Conservation (phyloP, 176 grass and related monocot species). For the Themeda triandra region DNA sequence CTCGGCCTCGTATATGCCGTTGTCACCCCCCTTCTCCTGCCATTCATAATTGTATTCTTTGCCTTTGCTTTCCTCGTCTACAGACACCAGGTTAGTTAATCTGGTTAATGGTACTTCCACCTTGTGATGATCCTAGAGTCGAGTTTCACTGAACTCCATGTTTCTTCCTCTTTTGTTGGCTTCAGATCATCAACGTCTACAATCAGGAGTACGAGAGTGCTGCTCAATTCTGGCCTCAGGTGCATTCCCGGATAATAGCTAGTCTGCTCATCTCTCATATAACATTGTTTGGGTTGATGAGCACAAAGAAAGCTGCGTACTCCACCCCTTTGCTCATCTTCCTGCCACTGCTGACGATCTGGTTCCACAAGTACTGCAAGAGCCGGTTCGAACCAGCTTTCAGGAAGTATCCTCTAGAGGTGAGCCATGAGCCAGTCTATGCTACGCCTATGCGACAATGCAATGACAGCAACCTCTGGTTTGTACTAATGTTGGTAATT, state of each 20-base stretch:
- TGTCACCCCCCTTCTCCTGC: slow-evolving; percentile 81
- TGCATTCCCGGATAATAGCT: slow-evolving; percentile 82
- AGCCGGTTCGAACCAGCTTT: slow-evolving; percentile 88
- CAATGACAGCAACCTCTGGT: not conserved
- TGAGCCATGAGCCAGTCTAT: not conserved
- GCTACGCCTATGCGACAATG: not conserved
- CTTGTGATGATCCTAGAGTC: not conserved
- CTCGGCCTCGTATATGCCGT: slow-evolving; percentile 89
- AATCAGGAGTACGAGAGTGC: slow-evolving; percentile 97
- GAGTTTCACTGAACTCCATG: not conserved
- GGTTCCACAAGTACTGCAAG: slow-evolving; percentile 97
- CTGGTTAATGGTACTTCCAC: not conserved
- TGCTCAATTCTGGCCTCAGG: slow-evolving; percentile 87
- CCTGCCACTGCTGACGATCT: slow-evolving; percentile 76
- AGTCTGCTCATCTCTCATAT: slow-evolving; percentile 86
- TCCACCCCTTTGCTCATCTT: slow-evolving; percentile 85
- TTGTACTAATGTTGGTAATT: not conserved
- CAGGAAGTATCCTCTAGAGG: slow-evolving; percentile 90
- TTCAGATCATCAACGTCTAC: slow-evolving; percentile 97
- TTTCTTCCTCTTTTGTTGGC: not conserved
- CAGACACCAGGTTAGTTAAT: slow-evolving; percentile 72
- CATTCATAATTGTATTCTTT: slow-evolving; percentile 92
- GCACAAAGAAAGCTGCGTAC: slow-evolving; percentile 81
- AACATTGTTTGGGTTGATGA: slow-evolving; percentile 71
- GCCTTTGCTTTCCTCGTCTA: slow-evolving; percentile 90